These are phyloP conservation scores for Grosmannia serpens DNA, from an alignment of 2,329 filamentous ascomycete species.

Conservation along the genomic window DNA sequence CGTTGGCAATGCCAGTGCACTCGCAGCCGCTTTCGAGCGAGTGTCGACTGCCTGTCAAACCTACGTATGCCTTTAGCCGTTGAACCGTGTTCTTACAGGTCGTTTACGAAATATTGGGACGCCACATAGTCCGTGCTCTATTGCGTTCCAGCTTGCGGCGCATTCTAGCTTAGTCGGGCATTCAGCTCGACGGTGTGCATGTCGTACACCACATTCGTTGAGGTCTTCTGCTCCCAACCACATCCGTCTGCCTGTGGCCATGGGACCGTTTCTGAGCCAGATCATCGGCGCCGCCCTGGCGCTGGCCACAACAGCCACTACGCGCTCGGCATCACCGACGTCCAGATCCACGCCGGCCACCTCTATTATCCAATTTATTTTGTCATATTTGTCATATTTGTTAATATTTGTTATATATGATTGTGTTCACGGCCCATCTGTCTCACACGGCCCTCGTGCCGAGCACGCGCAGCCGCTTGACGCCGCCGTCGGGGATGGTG, in stretches of 20 bases:
- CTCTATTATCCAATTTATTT: constrained; percentile 17
- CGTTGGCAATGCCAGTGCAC: no score
- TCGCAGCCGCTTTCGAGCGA: no score
- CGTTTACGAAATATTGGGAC: no score
- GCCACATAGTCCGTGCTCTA: no score
- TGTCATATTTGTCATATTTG: not conserved
- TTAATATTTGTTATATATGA: not conserved
- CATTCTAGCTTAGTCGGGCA: not conserved
- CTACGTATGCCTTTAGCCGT: no score
- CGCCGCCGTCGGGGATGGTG: constrained; percentile 86
- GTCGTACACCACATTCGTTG: no score
- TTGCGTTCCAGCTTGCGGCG: not conserved
- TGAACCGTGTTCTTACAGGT: no score
- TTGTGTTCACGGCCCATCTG: not conserved
- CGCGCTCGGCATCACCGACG: constrained; percentile 14
- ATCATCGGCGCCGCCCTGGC: not conserved
- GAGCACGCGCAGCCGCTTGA: constrained; percentile 75
- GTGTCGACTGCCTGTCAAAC: no score
- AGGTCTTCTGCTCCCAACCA: not conserved
- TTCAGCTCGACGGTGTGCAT: not conserved
- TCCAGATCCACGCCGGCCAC: constrained; percentile 14
- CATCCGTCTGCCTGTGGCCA: not conserved
- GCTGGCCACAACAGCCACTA: not conserved
- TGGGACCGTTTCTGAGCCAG: not conserved
- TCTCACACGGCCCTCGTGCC: constrained; percentile 40